A percentile compares a stretch with the other conserved stretches of the same genome.
Evolutionary conservation across 2,329 filamentous ascomycete genomes (phyloP).

Genomic region (Cercospora beticola): DNA sequence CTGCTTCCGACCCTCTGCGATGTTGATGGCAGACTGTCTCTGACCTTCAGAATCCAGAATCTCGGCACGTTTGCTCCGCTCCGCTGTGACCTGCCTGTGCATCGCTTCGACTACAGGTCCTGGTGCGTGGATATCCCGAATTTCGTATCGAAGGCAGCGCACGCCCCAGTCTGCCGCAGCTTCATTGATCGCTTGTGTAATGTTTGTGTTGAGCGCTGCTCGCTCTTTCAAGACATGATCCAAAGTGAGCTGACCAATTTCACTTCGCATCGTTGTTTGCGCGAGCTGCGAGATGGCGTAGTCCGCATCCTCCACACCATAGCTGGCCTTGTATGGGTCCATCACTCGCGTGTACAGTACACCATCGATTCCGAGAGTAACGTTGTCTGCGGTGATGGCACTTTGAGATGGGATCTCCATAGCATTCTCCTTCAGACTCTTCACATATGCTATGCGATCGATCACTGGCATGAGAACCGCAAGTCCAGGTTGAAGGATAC

Average conservation of each 20-base stretch:
- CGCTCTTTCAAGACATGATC: conserved; percentile 98
- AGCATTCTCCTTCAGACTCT: conserved; percentile 91
- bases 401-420: conserved; percentile 97
- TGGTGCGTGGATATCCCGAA: conserved; percentile 95
- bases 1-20: conserved; percentile 96
- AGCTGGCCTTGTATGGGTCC: conserved; percentile 97
- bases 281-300: conserved; percentile 98
- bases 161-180: conserved; percentile 97
- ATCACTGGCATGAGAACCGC: conserved; percentile 86
- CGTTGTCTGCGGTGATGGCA: conserved; percentile 97
- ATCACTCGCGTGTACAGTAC: conserved; percentile 95
- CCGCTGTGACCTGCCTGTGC: conserved; percentile 96
- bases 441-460: conserved; percentile 96
- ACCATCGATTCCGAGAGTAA: conserved; percentile 92
- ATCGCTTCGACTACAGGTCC: conserved; percentile 92
- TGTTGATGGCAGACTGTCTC: conserved; percentile 96
- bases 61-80: conserved; percentile 95
- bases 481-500: conserved; percentile 87
- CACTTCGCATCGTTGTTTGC: conserved; percentile 97
- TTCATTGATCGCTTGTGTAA: conserved; percentile 98
- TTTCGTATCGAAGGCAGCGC: conserved; percentile 94
- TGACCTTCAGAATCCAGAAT: conserved; percentile 97
- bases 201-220: conserved; percentile 92
- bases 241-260: conserved; percentile 93
- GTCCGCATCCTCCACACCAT: conserved; percentile 96